Conservation (phyloP, 768 basidiomycete genomes). For the Rhodotorula babjevae region DNA sequence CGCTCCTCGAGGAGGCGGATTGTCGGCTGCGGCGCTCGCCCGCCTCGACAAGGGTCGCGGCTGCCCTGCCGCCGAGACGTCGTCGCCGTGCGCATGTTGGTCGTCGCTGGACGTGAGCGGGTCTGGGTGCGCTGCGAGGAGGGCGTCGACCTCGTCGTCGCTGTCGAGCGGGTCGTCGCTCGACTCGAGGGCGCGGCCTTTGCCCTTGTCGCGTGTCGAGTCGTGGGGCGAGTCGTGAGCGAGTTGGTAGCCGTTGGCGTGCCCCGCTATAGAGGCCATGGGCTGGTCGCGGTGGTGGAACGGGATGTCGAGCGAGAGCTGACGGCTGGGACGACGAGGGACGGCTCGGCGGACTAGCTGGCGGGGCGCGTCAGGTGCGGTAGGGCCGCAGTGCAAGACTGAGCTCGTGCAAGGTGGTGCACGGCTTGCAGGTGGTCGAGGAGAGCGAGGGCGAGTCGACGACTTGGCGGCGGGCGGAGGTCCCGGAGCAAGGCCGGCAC, state of each 20-base stretch:
- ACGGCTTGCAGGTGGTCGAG: too few species aligned
- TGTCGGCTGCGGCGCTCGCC: background rate
- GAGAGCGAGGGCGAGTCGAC: too few species aligned
- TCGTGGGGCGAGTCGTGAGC: background rate
- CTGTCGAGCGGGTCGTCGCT: background rate
- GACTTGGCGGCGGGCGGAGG: too few species aligned
- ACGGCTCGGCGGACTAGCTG: too few species aligned
- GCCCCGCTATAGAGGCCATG: background rate
- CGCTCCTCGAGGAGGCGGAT: background rate
- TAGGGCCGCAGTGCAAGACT: too few species aligned
- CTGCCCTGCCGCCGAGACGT: background rate
- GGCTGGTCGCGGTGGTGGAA: too few species aligned
- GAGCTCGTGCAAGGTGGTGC: too few species aligned
- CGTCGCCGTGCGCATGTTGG: too few species aligned
- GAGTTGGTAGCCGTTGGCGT: conserved; percentile 1
- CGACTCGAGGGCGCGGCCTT: conserved; percentile 3
- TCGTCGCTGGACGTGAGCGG: background rate
- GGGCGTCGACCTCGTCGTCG: conserved; percentile 16
- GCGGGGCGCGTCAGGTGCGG: too few species aligned
- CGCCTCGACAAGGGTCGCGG: background rate
- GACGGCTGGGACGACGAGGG: too few species aligned
- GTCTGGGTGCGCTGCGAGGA: background rate
- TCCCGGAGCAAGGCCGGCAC: too few species aligned
- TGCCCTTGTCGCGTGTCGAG: background rate
- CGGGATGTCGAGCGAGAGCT: too few species aligned